phyloP scores from a whole-genome alignment of 495 filamentous ascomycete genomes.

The Patellaria atrata region DNA sequence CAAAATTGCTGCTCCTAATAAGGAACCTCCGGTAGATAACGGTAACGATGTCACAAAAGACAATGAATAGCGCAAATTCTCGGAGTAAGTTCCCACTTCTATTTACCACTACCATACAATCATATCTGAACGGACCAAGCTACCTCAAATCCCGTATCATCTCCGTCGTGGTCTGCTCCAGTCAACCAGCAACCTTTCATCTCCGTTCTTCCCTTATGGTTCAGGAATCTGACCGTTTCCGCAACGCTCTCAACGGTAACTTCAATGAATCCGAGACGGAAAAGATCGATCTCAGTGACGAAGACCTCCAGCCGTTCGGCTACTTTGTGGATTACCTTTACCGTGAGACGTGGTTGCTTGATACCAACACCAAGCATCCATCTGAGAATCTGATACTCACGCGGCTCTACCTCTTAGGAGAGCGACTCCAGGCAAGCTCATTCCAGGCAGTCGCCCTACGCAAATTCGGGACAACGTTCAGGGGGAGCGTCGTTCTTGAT shows the following conservation, averaged over 20 bases:
- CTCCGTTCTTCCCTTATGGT: conserved; percentile 7
- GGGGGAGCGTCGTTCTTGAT: background rate
- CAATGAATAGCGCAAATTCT: too few relatives aligned
- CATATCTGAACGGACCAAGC: too few relatives aligned
- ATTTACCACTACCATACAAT: too few relatives aligned
- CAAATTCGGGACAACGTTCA: conserved; percentile 2
- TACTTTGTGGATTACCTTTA: conserved; percentile 11
- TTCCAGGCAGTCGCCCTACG: conserved; percentile 6
- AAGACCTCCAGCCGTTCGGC: conserved; percentile 8
- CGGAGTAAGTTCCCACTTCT: too few relatives aligned
- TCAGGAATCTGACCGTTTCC: conserved; percentile 5
- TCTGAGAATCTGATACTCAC: conserved; percentile 6
- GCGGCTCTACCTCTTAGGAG: conserved; percentile 7
- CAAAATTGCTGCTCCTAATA: too few relatives aligned
- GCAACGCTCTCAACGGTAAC: conserved; percentile 1
- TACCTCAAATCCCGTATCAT: too few relatives aligned
- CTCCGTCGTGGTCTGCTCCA: too few relatives aligned
- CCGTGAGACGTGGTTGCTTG: conserved; percentile 3
- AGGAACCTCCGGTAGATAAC: too few relatives aligned
- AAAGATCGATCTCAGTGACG: conserved; percentile 5
- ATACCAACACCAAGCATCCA: conserved; percentile 1
- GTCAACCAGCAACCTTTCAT: too few relatives aligned
- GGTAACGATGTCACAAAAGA: too few relatives aligned
- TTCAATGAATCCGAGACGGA: conserved; percentile 4
- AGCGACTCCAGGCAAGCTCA: conserved; percentile 4